Evolutionary conservation across 2,329 filamentous ascomycete species (phyloP).

Genomic region (Botryotinia convoluta): DNA sequence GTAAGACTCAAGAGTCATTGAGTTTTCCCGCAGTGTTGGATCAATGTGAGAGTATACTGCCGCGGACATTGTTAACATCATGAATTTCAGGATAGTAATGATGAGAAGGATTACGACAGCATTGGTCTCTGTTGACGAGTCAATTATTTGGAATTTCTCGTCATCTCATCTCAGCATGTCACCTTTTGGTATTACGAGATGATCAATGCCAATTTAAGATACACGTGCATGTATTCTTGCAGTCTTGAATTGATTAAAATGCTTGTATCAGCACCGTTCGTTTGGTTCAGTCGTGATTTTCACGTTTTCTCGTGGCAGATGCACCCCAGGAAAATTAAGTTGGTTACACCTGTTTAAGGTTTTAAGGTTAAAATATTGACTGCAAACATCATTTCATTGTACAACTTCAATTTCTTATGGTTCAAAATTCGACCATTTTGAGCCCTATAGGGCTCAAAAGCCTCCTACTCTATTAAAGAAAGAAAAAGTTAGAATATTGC

Average conservation of each 20-base stretch:
- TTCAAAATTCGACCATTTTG: too few species aligned
- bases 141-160: not conserved
- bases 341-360: not conserved
- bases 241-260: not conserved
- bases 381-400: not conserved
- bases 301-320: not conserved
- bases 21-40: not conserved
- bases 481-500: not conserved
- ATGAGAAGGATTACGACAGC: not conserved
- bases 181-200: not conserved
- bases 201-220: not conserved
- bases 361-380: not conserved
- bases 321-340: too few species aligned
- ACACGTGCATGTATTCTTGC: not conserved
- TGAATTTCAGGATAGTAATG: too few species aligned
- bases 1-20: not conserved
- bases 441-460: not conserved
- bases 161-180: not conserved
- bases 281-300: not conserved
- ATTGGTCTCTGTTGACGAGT: not conserved
- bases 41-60: not conserved
- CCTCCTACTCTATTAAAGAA: not conserved
- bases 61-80: not conserved
- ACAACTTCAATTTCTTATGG: not conserved
- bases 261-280: not conserved